A percentile compares a stretch with the other conserved stretches of the same genome.
Conservation (phyloP, 192 early-diverging fungal genomes). For the Podila verticillata region DNA sequence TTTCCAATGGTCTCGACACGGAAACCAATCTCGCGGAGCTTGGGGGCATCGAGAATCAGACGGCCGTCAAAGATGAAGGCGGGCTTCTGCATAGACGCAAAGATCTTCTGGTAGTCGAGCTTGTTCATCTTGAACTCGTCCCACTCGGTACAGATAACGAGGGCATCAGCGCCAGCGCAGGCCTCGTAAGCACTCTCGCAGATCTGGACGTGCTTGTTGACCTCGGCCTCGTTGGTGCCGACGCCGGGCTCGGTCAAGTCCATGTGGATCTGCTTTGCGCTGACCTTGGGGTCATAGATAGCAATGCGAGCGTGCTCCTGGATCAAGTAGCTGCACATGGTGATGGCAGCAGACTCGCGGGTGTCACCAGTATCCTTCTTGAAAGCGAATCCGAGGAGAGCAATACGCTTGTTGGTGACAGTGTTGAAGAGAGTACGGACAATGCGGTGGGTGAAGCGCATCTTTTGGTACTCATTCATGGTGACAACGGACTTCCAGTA, state of each 20-base stretch:
- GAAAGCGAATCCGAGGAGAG: slow-evolving; percentile 91
- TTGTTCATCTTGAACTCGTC: slow-evolving; percentile 78
- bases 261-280: slow-evolving; percentile 70
- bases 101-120: slow-evolving; percentile 73
- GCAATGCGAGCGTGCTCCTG: slow-evolving; percentile 77
- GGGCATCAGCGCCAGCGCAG: slow-evolving; percentile 73
- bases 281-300: slow-evolving; percentile 94
- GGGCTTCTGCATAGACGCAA: slow-evolving; percentile 78
- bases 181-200: slow-evolving; percentile 72
- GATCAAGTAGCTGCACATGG: slow-evolving; percentile 81
- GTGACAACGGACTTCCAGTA: slow-evolving; percentile 93
- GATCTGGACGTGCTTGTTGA: slow-evolving; percentile 73
- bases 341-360: slow-evolving; percentile 91
- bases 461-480: slow-evolving; percentile 94
- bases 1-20: slow-evolving; percentile 71
- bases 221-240: slow-evolving; percentile 54
- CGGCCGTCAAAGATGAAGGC: slow-evolving; percentile 92
- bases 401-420: slow-evolving; percentile 82
- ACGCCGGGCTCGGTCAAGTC: slow-evolving; percentile 73
- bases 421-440: slow-evolving; percentile 80
- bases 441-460: slow-evolving; percentile 80
- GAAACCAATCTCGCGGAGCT: slow-evolving; percentile 83
- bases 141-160: slow-evolving; percentile 90
- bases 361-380: slow-evolving; percentile 96
- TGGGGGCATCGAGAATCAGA: slow-evolving; percentile 71